Conservation (phyloP, 108 stramenopile species). For the Nitzschia inconspicua region DNA sequence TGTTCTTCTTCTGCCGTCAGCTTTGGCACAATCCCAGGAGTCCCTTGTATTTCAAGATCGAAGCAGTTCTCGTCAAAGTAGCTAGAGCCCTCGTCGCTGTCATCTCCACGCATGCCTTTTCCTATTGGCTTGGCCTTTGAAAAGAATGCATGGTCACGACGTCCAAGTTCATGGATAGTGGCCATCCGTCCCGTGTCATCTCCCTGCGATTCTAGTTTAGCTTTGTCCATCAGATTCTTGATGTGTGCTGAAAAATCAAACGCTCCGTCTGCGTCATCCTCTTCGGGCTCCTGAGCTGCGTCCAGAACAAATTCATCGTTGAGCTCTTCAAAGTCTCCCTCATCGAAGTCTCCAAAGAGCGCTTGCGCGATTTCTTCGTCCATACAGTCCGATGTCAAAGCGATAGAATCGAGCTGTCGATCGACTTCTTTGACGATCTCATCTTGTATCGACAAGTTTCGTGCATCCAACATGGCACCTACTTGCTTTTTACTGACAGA, state of each 20-base stretch:
- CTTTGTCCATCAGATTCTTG: slow-evolving; percentile 81
- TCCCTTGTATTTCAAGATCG: slow-evolving; percentile 24
- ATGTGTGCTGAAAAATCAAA: slow-evolving; percentile 97
- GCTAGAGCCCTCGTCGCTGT: slow-evolving; percentile 41
- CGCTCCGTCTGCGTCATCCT: slow-evolving; percentile 28
- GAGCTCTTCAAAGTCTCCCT: slow-evolving; percentile 83
- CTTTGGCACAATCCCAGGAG: slow-evolving; percentile 37
- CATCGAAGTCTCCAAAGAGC: slow-evolving; percentile 79
- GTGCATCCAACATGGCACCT: slow-evolving; percentile 37
- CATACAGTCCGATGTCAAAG: slow-evolving; percentile 87
- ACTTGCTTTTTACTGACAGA: slow-evolving; percentile 7
- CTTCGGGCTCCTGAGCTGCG: slow-evolving; percentile 70
- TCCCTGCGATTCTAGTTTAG: slow-evolving; percentile 46
- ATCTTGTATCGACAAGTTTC: slow-evolving; percentile 41
- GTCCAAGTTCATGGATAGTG: slow-evolving; percentile 25
- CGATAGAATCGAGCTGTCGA: slow-evolving; percentile 78
- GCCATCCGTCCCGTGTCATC: slow-evolving; percentile 12
- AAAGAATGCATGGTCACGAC: slow-evolving; percentile 69
- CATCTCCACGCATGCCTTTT: slow-evolving; percentile 36
- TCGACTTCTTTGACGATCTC: slow-evolving; percentile 73
- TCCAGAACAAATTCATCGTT: slow-evolving; percentile 94
- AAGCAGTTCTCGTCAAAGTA: slow-evolving; percentile 31
- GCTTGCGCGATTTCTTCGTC: slow-evolving; percentile 92
- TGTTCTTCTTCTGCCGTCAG: slow-evolving; percentile 56
- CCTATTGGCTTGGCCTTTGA: slow-evolving; percentile 43